Conservation (phyloP, 2,329 filamentous ascomycete species). For the Xylariaceae sp. region DNA sequence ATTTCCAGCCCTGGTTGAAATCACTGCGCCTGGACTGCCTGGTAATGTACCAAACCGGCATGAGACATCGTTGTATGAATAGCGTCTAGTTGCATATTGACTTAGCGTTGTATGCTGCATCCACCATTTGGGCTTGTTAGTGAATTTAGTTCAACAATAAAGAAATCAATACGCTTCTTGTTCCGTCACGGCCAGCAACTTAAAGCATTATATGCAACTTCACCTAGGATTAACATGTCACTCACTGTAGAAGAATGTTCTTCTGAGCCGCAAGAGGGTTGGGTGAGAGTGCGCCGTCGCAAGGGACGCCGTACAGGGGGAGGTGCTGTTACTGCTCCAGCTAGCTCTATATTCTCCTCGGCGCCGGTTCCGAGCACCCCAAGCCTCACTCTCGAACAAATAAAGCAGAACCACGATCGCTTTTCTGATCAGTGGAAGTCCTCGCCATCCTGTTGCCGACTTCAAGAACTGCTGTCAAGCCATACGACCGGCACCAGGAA, state of each 20-base stretch:
- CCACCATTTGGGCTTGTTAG: too few species aligned
- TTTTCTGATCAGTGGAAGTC: slow-evolving; percentile 34
- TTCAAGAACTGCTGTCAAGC: slow-evolving; percentile 45
- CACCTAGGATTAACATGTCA: slow-evolving; percentile 10
- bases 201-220: too few species aligned
- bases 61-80: too few species aligned
- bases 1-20: too few species aligned
- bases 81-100: too few species aligned
- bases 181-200: too few species aligned
- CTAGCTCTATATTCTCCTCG: not conserved
- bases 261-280: slow-evolving; percentile 26
- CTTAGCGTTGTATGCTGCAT: too few species aligned
- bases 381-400: slow-evolving; percentile 33
- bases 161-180: too few species aligned
- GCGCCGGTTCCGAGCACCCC: slow-evolving; percentile 13
- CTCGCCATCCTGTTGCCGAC: slow-evolving; percentile 41
- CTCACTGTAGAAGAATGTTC: not conserved
- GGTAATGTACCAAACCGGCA: too few species aligned
- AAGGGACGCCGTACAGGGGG: slow-evolving; percentile 26
- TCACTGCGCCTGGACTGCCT: too few species aligned
- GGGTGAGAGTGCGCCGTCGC: slow-evolving; percentile 33
- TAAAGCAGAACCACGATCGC: slow-evolving; percentile 35
- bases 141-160: too few species aligned
- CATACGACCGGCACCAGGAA: slow-evolving; percentile 11
- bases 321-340: not conserved